Evolutionary conservation across 139 green algal species (phyloP).

Genomic region (Penium margaritaceum): DNA sequence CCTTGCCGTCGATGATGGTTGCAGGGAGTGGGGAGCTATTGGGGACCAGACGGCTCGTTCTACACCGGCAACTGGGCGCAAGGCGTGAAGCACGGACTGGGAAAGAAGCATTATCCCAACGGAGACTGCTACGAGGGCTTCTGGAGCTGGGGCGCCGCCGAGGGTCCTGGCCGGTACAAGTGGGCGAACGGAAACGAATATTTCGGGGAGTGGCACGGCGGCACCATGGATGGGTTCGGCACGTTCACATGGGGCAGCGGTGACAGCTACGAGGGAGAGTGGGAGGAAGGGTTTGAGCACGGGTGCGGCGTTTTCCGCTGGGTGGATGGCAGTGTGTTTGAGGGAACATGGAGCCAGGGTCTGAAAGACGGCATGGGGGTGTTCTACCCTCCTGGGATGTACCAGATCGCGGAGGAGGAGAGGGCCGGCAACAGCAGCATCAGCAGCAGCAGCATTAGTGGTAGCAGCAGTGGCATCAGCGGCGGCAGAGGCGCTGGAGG

Average conservation of each 20-base stretch:
- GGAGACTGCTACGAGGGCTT: conserved; percentile 51
- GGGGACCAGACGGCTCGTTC: conserved; percentile 69
- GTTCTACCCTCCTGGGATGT: conserved; percentile 34
- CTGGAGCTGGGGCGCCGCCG: conserved; percentile 39
- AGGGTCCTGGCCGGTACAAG: conserved; percentile 39
- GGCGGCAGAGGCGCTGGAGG: too few species aligned
- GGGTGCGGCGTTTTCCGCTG: conserved; percentile 75
- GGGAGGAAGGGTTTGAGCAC: conserved; percentile 62
- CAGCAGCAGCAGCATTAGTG: too few species aligned
- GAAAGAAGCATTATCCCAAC: conserved; percentile 47
- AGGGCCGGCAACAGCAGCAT: too few species aligned
- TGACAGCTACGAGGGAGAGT: conserved; percentile 82
- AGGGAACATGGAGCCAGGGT: conserved; percentile 72
- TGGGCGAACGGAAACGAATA: conserved; percentile 69
- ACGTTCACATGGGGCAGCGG: conserved; percentile 76
- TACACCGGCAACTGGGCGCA: conserved; percentile 75
- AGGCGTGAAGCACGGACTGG: conserved; percentile 68
- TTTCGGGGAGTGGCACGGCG: conserved; percentile 68
- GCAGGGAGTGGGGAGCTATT: conserved; percentile 70
- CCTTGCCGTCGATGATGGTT: too few species aligned
- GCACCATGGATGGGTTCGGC: conserved; percentile 75
- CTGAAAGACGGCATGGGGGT: conserved; percentile 67
- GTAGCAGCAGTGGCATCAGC: too few species aligned
- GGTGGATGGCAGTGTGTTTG: conserved; percentile 70
- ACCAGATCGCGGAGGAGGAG: too few species aligned